Base-by-base conservation (phyloP, 306 rosid species). In the Dryas drummondii region DNA sequence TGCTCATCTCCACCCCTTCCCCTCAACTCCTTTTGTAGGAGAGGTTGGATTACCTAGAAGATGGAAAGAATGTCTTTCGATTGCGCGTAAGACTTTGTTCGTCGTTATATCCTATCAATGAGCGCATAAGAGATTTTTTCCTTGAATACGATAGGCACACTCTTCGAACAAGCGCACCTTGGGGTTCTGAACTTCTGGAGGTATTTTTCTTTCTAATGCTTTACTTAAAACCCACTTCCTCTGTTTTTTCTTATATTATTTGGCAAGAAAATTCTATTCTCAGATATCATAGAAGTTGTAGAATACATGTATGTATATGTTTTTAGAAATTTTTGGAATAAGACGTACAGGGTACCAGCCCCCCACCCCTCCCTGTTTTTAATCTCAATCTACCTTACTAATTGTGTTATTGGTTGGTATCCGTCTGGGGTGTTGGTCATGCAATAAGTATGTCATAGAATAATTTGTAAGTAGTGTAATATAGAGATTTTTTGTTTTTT, bases 121-220 rank as follows among this genome's bases (percentile, higher is more conserved):
- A 94, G 76, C 96, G 99, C 59, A 87, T 94, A 71, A 78, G 97
- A 81, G 99, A 94, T 82, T 92, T 94, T 82, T 94, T 94, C 77
- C 97, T 92, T 79, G 99, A 94, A 83, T 94, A 91, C 51, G 99
- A 94, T 74, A 84, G 99, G 64, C 99, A 94, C 84, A 94, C 99
- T 66, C 99, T 94, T 84, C 93, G 97, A 66, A 94, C 99, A 71
- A 94, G 99, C 61, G 93, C 99, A 22, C 99, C 99, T 47, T 94
- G 99, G 99, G 99, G 99, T 84, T 91, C 99, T 80, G 99, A 94
- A 85, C 97, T 94, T 76, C 82, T 94, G 46, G 99, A 94, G 99
- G 99, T 94, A 87, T 72, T 50, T 13, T 80, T 84, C 68, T 46
- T 17, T 73, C 55, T 72, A 49, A 59, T 54, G 72, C 32, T 78